Evolutionary conservation across 805 yeast species (phyloP), one percentile per base, ranked within the genome.

Genomic region (Lipomyces chichibuensis): DNA sequence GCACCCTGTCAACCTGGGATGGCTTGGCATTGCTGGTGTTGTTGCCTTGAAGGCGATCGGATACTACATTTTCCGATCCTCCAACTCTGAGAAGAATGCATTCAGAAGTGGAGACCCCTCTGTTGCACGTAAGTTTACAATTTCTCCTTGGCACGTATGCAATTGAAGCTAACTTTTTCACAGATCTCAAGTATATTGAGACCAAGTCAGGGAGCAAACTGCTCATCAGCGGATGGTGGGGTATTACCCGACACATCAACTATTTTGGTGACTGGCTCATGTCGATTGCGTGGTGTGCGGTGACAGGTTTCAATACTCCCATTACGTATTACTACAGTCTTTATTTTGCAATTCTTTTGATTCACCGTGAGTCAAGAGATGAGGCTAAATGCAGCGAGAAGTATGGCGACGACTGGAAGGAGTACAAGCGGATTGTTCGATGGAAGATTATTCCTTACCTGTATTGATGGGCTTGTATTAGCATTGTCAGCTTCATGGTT

Each of bases 141-240:
- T 11, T 29, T 13, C 25, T 17, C 8, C 35, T 57, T 29, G 32
- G 32, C 32, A 29, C 7, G 32, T 29, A 4, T 7, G 32, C 25
- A 14, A 33, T 27, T 32, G 23, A 32, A 29, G 20, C 64, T 39
- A 57, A 56, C 27, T 14, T 1, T 13, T 8, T 23, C 20, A 7
- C 46, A 60, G 67, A 69, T 37, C 80, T 92, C 79, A 84, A 86
- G 69, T 87, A 85, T 63, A 90, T 95, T 66, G 80, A 85, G 70
- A 89, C 98, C 0, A 61, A 65, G 29, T 55, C 67, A 37, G 96
- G 96, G 0, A 88, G 97, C 32, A 90, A 86, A 75, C 83, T 95
- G 70, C 80, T 95, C 57, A 85, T 87, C 63, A 95, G 92, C 74
- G 97, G 98, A 2, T 95, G 98, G 99, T 95, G 99, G 99, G 90